Evolutionary conservation across 148 eudicot species (phyloP), one percentile per base, ranked within the genome.

Genomic region (Dysphania ambrosioides): DNA sequence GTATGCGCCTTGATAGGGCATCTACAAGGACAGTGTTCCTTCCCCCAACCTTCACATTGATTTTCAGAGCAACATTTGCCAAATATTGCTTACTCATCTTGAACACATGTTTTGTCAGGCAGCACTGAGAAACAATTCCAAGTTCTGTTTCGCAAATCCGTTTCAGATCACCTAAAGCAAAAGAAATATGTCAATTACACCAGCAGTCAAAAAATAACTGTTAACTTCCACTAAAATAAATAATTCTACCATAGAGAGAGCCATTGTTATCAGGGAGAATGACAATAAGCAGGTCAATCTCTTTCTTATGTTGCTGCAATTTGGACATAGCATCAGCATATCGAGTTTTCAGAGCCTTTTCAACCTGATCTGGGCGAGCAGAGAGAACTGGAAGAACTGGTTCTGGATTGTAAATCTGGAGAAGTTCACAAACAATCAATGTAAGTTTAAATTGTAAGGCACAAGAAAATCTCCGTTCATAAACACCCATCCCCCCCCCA

Each of bases 191-290:
- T 21, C 72, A 15, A 24, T 30, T 57, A 68, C 36, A 31, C n/a
- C n/a, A n/a, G n/a, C 9, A 36, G n/a, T n/a, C n/a, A n/a, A n/a
- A n/a, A n/a, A n/a, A n/a, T n/a, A n/a, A n/a, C n/a, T n/a, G n/a
- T n/a, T n/a, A n/a, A n/a, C 21, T 27, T 69, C 9, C 57, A 23
- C 6, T 18, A 24, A 72, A 32, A 68, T 5, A 18, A 49, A 34
- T n/a, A 38, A 42, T 27, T n/a, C 8, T 86, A 91, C 97, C 97
- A 86, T 91, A 91, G n/a, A 91, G 87, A 64, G 97, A 86, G 42
- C 97, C 97, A 76, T 91, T 91, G 59, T 86, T 91, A 84, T 91
- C 97, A 3, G 97, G 97, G 36, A 91, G 88, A 81, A 91, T 86
- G 70, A 86, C 89, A 64, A 91, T 82, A 24, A 91, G 88, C 70